Conservation (phyloP, 2,329 filamentous ascomycete genomes). For the Hymenoscyphus occultus region DNA sequence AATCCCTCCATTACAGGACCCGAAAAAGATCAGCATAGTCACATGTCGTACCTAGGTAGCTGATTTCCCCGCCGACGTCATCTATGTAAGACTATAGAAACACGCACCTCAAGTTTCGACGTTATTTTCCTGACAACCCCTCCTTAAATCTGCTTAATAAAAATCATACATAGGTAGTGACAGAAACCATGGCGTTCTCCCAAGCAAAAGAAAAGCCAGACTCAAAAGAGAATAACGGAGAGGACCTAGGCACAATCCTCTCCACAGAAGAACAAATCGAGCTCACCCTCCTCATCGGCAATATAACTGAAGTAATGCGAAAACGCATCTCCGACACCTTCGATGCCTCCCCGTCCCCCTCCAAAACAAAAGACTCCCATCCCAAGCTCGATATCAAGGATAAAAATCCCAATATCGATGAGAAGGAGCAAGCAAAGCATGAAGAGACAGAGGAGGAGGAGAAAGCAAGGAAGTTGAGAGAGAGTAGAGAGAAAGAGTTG, state of each 20-base stretch:
- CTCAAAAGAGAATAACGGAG: constrained; percentile 21
- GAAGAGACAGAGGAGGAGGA: constrained; percentile 35
- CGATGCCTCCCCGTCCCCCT: constrained; percentile 37
- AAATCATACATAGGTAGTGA: not conserved
- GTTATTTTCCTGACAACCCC: too few relatives aligned
- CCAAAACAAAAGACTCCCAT: constrained; percentile 31
- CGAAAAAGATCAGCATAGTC: too few relatives aligned
- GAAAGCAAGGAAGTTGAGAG: constrained; percentile 33
- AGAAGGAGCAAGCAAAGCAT: constrained; percentile 29
- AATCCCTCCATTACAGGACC: too few relatives aligned
- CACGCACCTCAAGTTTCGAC: too few relatives aligned
- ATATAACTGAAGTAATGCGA: constrained; percentile 55
- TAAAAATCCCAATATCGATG: constrained; percentile 39
- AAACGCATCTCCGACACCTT: constrained; percentile 52
- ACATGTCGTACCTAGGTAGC: too few relatives aligned
- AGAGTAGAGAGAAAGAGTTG: constrained; percentile 47
- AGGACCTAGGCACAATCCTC: constrained; percentile 34
- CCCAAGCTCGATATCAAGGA: constrained; percentile 33
- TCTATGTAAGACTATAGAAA: too few relatives aligned
- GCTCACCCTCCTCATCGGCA: constrained; percentile 48
- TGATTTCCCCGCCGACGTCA: too few relatives aligned
- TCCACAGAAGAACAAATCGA: constrained; percentile 40
- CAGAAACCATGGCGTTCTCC: constrained; percentile 23
- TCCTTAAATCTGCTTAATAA: too few relatives aligned
- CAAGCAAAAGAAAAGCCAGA: constrained; percentile 15